Conservation (phyloP, 177 flowering plant genomes). For the Vitis hybrid region DNA sequence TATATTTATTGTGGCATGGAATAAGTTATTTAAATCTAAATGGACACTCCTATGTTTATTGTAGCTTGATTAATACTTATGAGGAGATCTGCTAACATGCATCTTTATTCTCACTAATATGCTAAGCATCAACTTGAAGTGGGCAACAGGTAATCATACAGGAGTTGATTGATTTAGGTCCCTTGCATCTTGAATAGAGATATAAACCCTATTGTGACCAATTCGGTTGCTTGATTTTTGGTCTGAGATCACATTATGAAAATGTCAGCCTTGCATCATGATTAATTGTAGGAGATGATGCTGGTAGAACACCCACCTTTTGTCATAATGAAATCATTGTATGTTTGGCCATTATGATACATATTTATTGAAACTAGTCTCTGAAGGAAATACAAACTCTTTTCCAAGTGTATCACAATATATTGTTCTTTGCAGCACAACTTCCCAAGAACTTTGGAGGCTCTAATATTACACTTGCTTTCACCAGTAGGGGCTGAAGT, state of each 20-base stretch:
- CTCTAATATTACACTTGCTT: constrained; percentile 76
- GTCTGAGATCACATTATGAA: background rate
- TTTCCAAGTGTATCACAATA: background rate
- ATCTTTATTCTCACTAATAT: background rate
- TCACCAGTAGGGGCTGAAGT: constrained; percentile 92
- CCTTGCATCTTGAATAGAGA: too few species aligned
- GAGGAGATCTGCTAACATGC: background rate
- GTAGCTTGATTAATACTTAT: background rate
- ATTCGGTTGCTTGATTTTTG: constrained; percentile 1
- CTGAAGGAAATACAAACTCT: background rate
- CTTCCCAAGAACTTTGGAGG: constrained; percentile 94
- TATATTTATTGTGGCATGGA: background rate
- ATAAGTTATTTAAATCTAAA: background rate
- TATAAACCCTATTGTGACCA: background rate
- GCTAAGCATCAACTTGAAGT: background rate
- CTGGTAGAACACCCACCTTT: background rate
- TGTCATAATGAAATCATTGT: background rate
- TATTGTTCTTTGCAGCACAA: constrained; percentile 51
- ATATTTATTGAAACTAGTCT: background rate
- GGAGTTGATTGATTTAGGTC: too few species aligned
- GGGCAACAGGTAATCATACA: background rate
- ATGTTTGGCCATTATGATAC: background rate
- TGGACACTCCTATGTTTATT: background rate
- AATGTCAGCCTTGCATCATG: background rate
- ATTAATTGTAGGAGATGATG: background rate